Evolutionary conservation across 768 basidiomycete genomes (phyloP).

Genomic region (Russula sp.): DNA sequence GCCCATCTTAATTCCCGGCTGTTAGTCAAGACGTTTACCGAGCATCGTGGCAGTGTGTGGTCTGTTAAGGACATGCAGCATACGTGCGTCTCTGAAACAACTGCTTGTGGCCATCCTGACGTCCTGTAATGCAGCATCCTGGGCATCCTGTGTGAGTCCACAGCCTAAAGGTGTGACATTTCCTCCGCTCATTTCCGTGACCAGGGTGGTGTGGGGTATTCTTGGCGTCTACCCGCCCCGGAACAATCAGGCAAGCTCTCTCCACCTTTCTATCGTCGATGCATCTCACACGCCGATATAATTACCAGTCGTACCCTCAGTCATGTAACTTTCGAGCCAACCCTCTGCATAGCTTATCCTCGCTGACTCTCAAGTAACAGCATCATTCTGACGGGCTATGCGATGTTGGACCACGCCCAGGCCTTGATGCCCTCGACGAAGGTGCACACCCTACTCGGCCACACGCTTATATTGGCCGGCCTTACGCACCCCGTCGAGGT

Average conservation of each 20-base stretch:
- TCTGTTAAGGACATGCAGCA: slow-evolving; percentile 94
- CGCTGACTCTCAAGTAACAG: slow-evolving; percentile 32
- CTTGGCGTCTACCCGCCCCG: slow-evolving; percentile 79
- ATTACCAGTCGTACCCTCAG: slow-evolving; percentile 59
- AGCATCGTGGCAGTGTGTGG: slow-evolving; percentile 78
- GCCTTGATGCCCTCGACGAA: slow-evolving; percentile 76
- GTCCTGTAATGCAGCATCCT: slow-evolving; percentile 45
- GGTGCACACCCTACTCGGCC: slow-evolving; percentile 84
- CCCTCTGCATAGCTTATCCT: background rate
- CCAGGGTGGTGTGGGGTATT: slow-evolving; percentile 94
- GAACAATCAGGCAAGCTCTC: slow-evolving; percentile 56
- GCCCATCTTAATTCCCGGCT: background rate
- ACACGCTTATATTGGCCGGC: slow-evolving; percentile 80
- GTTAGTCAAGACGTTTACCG: slow-evolving; percentile 86
- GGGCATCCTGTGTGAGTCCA: slow-evolving; percentile 59
- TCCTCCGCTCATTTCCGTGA: slow-evolving; percentile 1
- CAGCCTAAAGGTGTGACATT: background rate
- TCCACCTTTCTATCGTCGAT: slow-evolving; percentile 3
- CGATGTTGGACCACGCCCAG: slow-evolving; percentile 87
- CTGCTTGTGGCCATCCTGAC: slow-evolving; percentile 3
- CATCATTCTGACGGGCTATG: slow-evolving; percentile 89
- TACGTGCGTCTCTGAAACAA: slow-evolving; percentile 47
- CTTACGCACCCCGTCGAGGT: slow-evolving; percentile 75
- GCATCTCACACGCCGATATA: slow-evolving; percentile 4
- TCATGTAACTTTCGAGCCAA: slow-evolving; percentile 52